phyloP scores from a whole-genome alignment of 1,139 yeast species.

The Lodderomyces orthopsilosis region DNA sequence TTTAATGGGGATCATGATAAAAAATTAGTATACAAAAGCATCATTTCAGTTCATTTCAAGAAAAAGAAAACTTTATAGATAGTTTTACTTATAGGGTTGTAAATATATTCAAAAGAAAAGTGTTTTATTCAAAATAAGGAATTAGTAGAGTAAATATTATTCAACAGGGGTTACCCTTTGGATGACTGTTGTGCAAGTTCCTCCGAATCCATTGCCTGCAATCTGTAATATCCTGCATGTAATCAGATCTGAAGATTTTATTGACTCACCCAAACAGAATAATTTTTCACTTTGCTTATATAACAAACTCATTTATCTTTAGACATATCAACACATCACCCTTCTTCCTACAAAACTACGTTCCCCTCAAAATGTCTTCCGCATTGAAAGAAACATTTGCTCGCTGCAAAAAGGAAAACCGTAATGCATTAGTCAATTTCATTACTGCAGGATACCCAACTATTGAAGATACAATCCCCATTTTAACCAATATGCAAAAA shows the following conservation, averaged over 20 bases:
- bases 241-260: background rate
- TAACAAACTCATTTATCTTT: no score
- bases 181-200: no score
- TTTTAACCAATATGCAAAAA: constrained; percentile 81
- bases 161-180: no score
- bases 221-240: background rate
- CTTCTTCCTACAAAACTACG: background rate
- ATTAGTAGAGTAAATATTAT: background rate
- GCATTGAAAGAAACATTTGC: constrained; percentile 68
- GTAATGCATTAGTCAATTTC: constrained; percentile 88
- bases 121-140: no score
- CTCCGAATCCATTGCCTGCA: no score
- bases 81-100: background rate
- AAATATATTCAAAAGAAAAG: background rate
- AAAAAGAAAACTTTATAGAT: background rate
- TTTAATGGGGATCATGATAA: background rate
- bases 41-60: background rate
- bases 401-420: constrained; percentile 67
- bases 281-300: background rate
- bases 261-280: background rate
- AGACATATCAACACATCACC: no score
- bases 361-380: constrained; percentile 49
- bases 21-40: background rate
- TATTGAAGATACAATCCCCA: constrained; percentile 80
- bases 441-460: constrained; percentile 95